Conservation (phyloP, 176 grass and related monocot species). For the Eleusine indica region DNA sequence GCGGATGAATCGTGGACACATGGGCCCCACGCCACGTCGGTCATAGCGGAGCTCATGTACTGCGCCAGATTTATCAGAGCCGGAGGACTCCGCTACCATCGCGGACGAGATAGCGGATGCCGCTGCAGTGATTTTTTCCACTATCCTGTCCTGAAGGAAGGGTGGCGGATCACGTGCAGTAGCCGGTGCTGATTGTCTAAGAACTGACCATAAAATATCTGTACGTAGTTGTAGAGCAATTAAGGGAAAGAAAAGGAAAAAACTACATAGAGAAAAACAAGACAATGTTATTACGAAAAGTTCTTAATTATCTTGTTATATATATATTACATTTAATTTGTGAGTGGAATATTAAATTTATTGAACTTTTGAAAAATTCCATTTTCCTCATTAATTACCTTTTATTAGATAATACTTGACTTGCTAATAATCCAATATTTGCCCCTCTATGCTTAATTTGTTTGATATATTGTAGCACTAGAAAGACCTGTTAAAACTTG, state of each 20-base stretch:
- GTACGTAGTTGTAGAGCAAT: background rate
- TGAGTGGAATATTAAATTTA: background rate
- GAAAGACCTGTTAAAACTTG: no score
- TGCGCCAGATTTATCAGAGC: no score
- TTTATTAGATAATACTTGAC: background rate
- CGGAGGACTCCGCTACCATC: no score
- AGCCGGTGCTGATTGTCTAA: background rate
- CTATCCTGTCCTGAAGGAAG: no score
- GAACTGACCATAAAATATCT: background rate
- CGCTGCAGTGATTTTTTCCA: no score
- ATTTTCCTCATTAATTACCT: background rate
- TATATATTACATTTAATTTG: background rate
- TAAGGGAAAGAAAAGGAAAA: background rate
- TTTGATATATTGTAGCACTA: background rate
- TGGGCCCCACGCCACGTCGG: no score
- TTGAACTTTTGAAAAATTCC: background rate
- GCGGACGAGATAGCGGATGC: no score
- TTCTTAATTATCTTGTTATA: background rate
- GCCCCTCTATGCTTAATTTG: background rate
- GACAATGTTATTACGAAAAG: no score
- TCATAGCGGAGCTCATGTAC: no score
- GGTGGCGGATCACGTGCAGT: no score
- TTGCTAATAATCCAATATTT: background rate
- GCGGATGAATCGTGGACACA: no score
- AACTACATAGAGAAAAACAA: background rate